phyloP scores from a whole-genome alignment of 176 grass and related monocot genomes.

The Oryza glaberrima region DNA sequence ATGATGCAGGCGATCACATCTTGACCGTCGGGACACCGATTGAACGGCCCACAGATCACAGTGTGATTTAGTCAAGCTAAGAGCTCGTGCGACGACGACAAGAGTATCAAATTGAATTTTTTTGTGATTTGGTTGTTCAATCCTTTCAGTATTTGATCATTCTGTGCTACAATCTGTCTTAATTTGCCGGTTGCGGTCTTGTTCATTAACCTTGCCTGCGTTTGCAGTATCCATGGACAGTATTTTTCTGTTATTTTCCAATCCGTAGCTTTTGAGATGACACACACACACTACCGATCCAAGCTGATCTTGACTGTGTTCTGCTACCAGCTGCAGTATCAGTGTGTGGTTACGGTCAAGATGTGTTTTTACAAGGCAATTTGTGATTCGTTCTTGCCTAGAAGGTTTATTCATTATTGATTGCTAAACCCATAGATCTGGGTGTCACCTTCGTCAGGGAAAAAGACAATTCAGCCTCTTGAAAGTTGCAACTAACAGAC shows the following conservation, averaged over 20 bases:
- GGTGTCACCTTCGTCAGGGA: not conserved
- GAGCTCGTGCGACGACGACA: not conserved
- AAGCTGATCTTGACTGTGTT: not conserved
- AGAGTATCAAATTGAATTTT: no score
- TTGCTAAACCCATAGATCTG: not conserved
- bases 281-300: not conserved
- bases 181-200: no score
- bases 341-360: not conserved
- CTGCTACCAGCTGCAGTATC: not conserved
- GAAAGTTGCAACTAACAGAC: not conserved
- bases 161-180: not conserved
- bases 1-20: no score
- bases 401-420: not conserved
- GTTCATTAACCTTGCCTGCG: no score
- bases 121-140: not conserved
- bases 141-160: not conserved
- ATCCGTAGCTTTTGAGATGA: no score
- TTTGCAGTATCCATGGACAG: no score
- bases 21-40: no score
- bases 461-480: not conserved
- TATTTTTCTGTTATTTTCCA: no score
- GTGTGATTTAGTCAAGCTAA: no score
- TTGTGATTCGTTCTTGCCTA: not conserved
- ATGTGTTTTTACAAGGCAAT: not conserved
- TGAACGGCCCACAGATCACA: no score